Base-by-base conservation (phyloP, 805 yeast genomes). In the Lachancea waltii region DNA sequence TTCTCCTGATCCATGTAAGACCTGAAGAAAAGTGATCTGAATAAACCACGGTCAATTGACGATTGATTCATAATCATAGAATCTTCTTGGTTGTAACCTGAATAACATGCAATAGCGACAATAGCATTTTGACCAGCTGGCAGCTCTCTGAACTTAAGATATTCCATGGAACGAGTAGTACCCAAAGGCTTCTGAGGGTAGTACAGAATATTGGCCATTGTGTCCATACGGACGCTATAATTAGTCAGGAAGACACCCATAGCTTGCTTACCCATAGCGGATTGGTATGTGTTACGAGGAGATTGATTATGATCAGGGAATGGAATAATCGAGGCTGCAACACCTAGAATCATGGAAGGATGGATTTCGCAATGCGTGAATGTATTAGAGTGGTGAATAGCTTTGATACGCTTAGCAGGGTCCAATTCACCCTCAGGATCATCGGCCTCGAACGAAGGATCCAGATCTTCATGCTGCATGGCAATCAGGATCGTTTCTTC, bases 201-300 rank as follows among this genome's bases (percentile, higher is more conserved):
- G 60, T 92, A 92, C 50, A 92, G 72, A 53, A 92, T 90, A 59
- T 92, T 92, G 7, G 98, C 97, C 98, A 92, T 92, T 1, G 98
- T 92, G 65, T 92, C 98, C 98, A 92, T 92, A 68, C 98, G 85
- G 37, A 90, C 95, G 42, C 81, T 76, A 63, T 90, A 92, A 59
- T 92, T 92, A 4, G 98, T 92, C 54, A 90, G 73, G 64, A 85
- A 90, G 7, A 92, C 97, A 60, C 98, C 98, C 98, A 92, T 92
- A 41, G 98, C 98, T 69, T 92, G 98, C 65, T 92, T 92, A 77
- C 98, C 98, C 98, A 92, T 92, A 51, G 98, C 98, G 63, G 96
- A 89, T 70, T 92, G 98, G 66, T 92, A 92, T 1, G 98, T 92
- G 60, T 92, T 92, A 79, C 98, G 90, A 44, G 98, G 98, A 40